Evolutionary conservation across 2,329 filamentous ascomycete species (phyloP).

Genomic region (Calonectria multiphialidica): DNA sequence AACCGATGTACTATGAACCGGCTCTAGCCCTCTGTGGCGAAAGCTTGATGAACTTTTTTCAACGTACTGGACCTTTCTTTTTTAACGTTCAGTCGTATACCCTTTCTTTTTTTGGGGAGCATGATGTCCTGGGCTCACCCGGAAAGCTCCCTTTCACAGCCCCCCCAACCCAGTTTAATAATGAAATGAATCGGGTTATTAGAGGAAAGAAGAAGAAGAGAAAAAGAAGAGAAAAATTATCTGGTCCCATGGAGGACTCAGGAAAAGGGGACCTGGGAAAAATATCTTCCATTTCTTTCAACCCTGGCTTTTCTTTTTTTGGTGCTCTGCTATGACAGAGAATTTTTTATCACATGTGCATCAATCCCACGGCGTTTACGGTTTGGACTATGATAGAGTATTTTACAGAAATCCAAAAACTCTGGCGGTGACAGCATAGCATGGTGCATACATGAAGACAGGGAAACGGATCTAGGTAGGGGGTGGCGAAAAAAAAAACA

Average conservation of each 20-base stretch:
- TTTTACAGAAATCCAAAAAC: conserved; percentile 40
- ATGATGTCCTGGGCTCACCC: conserved; percentile 1
- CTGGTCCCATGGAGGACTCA: conserved; percentile 13
- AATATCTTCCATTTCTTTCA: conserved; percentile 16
- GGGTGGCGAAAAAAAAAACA: conserved; percentile 2
- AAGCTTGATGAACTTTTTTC: conserved; percentile 18
- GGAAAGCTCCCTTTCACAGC: conserved; percentile 1
- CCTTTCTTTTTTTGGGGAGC: conserved; percentile 7
- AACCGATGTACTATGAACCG: conserved; percentile 80
- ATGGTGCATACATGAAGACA: conserved; percentile 36
- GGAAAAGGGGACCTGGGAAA: conserved; percentile 3
- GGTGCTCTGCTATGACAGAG: conserved; percentile 33
- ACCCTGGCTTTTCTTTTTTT: conserved; percentile 22
- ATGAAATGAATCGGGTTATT: conserved; percentile 15
- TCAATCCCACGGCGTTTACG: conserved; percentile 47
- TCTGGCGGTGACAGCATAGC: conserved; percentile 38
- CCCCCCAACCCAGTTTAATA: conserved; percentile 23
- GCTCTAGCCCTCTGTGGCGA: conserved; percentile 31
- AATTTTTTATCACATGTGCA: conserved; percentile 35
- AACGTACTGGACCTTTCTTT: not conserved
- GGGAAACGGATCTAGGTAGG: conserved; percentile 24
- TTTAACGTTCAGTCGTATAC: not conserved
- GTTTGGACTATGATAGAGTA: conserved; percentile 47
- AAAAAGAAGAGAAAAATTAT: conserved; percentile 15
- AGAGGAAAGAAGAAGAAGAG: conserved; percentile 25